Percentiles rank a stretch among this genome's conserved stretches.
These are phyloP conservation scores for Sclerotinia sclerotiorum DNA, from an alignment of 2,329 filamentous ascomycete genomes.

Conservation along the genomic window DNA sequence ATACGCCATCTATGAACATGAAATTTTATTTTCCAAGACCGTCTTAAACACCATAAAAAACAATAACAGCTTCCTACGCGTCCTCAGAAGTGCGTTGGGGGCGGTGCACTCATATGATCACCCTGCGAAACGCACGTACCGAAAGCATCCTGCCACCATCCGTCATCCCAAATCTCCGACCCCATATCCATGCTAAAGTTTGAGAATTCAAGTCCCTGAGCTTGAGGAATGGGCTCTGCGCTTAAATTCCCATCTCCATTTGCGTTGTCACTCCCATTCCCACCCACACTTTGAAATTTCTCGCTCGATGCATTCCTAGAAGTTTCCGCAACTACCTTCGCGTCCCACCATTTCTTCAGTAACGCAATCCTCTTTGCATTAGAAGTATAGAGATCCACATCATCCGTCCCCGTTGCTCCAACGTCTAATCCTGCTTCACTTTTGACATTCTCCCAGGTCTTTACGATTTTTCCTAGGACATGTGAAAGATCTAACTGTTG, in stretches of 20 bases:
- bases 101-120: neutral
- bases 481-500: conserved; percentile 17
- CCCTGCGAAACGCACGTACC: neutral
- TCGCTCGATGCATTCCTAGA: neutral
- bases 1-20: too few relatives aligned
- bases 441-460: neutral
- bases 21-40: neutral
- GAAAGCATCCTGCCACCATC: conserved; percentile 20
- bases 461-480: neutral
- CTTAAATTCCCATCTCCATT: neutral
- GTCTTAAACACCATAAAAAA: neutral
- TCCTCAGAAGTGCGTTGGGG: neutral
- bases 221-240: neutral
- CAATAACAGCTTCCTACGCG: too few relatives aligned
- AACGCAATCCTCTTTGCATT: conserved; percentile 7
- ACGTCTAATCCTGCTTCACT: neutral
- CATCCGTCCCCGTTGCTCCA: neutral
- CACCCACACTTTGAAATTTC: neutral
- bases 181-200: neutral
- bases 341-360: conserved; percentile 18
- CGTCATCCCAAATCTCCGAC: conserved; percentile 11
- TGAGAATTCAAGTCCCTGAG: neutral
- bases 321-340: conserved; percentile 12
- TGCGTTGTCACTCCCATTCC: neutral
- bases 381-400: neutral